Percentiles rank a stretch among this genome's conserved stretches.
phyloP scores from a whole-genome alignment of 2,329 filamentous ascomycete genomes.

The Coniella lustricola region DNA sequence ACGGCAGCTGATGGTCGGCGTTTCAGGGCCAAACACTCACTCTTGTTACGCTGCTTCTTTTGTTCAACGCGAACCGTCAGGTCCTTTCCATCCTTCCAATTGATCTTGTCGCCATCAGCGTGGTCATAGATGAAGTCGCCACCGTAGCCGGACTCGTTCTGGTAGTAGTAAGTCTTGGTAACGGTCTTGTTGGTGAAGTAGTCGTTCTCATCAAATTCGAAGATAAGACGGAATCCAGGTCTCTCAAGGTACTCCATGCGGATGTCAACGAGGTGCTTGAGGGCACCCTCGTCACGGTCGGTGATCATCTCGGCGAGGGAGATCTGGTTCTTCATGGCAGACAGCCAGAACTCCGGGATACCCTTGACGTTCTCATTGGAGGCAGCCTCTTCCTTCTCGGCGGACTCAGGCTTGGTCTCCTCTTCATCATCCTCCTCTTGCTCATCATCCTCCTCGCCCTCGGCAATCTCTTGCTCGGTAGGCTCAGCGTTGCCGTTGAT shows the following conservation, averaged over 20 bases:
- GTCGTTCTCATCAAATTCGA: constrained; percentile 91
- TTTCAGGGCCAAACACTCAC: constrained; percentile 43
- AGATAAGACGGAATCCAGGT: constrained; percentile 96
- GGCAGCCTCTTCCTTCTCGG: constrained; percentile 51
- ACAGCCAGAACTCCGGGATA: constrained; percentile 99
- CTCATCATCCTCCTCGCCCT: constrained; percentile 73
- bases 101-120: constrained; percentile 94
- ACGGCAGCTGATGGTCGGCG: background rate
- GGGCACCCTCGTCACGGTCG: constrained; percentile 87
- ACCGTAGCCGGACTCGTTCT: constrained; percentile 96
- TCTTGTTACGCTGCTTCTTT: constrained; percentile 99
- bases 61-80: constrained; percentile 91
- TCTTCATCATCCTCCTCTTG: constrained; percentile 51
- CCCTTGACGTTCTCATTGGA: constrained; percentile 55
- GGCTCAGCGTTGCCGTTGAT: constrained; percentile 84
- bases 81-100: constrained; percentile 91
- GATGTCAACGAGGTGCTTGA: constrained; percentile 85
- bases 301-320: constrained; percentile 98
- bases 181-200: constrained; percentile 97
- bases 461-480: constrained; percentile 76
- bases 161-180: constrained; percentile 98
- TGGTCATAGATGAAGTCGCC: constrained; percentile 99
- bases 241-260: constrained; percentile 99
- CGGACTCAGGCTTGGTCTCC: constrained; percentile 29
- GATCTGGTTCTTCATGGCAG: constrained; percentile 99